A percentile compares a stretch with the other conserved stretches of the same genome.
phyloP scores from a whole-genome alignment of 1,139 yeast genomes.

The Taphrina confusa region DNA sequence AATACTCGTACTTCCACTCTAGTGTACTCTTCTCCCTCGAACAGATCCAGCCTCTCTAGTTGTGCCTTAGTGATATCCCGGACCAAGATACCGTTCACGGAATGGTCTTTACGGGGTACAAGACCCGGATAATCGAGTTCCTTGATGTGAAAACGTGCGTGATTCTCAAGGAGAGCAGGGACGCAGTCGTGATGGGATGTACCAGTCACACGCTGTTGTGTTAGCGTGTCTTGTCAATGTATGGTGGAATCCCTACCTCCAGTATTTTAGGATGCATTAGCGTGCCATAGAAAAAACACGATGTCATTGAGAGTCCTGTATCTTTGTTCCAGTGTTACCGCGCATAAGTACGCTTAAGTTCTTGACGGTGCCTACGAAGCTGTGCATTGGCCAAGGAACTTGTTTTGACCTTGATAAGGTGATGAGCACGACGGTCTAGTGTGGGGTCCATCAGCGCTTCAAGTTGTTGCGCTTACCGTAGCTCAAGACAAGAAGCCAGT shows the following conservation, averaged over 20 bases:
- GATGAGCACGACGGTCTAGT: too few species aligned
- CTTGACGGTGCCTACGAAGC: too few species aligned
- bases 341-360: too few species aligned
- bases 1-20: conserved; percentile 9
- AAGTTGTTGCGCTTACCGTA: too few species aligned
- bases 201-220: conserved; percentile 3
- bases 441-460: too few species aligned
- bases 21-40: conserved; percentile 33
- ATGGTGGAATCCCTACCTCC: conserved; percentile 3
- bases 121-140: conserved; percentile 31
- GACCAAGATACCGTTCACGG: conserved; percentile 23
- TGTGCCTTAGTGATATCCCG: background rate
- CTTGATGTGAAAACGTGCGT: conserved; percentile 22
- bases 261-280: conserved; percentile 34
- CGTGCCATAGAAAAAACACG: conserved; percentile 35
- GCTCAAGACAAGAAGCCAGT: too few species aligned
- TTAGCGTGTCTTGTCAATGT: background rate
- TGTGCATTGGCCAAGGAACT: too few species aligned
- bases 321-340: background rate
- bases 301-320: background rate
- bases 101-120: background rate
- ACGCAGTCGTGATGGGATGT: background rate
- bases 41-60: conserved; percentile 20
- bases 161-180: conserved; percentile 11
- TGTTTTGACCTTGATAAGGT: too few species aligned